Conservation (phyloP, 305 asterid species). For the Caryopteris hybrid region DNA sequence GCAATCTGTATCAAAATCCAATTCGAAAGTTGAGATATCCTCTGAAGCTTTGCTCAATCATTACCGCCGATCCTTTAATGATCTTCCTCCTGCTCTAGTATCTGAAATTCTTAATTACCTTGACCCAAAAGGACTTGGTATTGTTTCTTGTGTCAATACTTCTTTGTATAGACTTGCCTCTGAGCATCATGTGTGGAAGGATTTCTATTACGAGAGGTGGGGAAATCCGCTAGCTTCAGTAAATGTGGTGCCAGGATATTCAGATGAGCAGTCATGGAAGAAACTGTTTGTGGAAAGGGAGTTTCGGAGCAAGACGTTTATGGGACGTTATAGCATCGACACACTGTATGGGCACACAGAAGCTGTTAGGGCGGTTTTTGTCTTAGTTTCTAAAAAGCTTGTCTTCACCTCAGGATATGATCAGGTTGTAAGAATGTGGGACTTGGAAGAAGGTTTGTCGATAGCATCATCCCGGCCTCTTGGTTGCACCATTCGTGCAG, state of each 20-base stretch:
- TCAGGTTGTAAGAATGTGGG: conserved; percentile 89
- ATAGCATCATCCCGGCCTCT: conserved; percentile 74
- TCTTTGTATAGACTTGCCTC: conserved; percentile 63
- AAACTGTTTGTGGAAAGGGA: conserved; percentile 84
- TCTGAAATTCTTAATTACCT: conserved; percentile 75
- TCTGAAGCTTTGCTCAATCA: conserved; percentile 23
- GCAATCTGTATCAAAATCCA: conserved; percentile 15
- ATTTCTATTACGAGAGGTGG: conserved; percentile 90
- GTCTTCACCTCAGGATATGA: conserved; percentile 91
- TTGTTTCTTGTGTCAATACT: conserved; percentile 71
- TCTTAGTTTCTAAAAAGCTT: conserved; percentile 71
- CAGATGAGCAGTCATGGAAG: conserved; percentile 77
- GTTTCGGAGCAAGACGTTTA: conserved; percentile 71
- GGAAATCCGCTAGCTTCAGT: conserved; percentile 47
- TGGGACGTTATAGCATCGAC: conserved; percentile 77
- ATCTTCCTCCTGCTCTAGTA: conserved; percentile 72
- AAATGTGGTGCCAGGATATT: conserved; percentile 35
- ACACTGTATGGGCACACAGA: conserved; percentile 82
- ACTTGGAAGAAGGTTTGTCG: conserved; percentile 77
- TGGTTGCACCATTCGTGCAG: conserved; percentile 93
- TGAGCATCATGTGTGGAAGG: conserved; percentile 84
- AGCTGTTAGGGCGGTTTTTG: conserved; percentile 75
- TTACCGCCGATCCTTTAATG: conserved; percentile 42
- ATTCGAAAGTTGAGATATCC: conserved; percentile 32
- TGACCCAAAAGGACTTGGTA: conserved; percentile 86